Base-by-base conservation (phyloP, 1,284 basidiomycete genomes). In the Earliella scabrosa region DNA sequence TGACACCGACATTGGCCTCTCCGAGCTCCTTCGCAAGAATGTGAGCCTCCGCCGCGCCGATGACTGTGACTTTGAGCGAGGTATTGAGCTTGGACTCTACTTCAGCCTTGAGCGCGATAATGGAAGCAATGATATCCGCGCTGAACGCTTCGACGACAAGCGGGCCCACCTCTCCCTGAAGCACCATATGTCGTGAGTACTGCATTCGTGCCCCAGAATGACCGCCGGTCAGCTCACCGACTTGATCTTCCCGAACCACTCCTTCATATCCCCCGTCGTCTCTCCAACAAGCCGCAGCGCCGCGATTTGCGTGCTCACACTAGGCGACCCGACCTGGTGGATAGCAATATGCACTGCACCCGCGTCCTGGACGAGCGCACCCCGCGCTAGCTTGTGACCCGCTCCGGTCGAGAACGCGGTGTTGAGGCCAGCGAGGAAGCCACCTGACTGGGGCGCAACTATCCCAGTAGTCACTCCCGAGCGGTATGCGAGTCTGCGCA, bases 41-140 rank as follows among this genome's bases (percentile, higher is more conserved):
- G 70, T 90, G 82, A 1, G 89, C 82, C 72, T 95, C 92, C 0
- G 81, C 75, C 0, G 82, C 93, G n/a, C 91, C 91, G 38, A 82
- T 74, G 64, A 93, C 85, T 2, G 87, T 83, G 73, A 90, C 74
- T 50, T 78, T 77, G 70, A 88, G 76, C 2, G 72, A 66, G 13
- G 77, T 77, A 0, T 80, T 79, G 2, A 58, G 52, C 39, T 59
- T 52, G 3, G 35, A 38, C 56, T 92, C 89, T n/a, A 90, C 80
- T 54, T 92, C 84, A 3, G 76, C 73, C 74, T 93, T 92, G 54
- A 95, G 73, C 24, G 82, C 75, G 43, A 96, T 72, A 20, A 96
- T 69, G 1, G 85, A 81, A 0, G 87, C 86, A 75, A 93, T 92
- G 52, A 82, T 76, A 66, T 93, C 90, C 0, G 89, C 88, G 63